Evolutionary conservation across 495 filamentous ascomycete genomes (phyloP).

Genomic region (Xylaria telfairii): DNA sequence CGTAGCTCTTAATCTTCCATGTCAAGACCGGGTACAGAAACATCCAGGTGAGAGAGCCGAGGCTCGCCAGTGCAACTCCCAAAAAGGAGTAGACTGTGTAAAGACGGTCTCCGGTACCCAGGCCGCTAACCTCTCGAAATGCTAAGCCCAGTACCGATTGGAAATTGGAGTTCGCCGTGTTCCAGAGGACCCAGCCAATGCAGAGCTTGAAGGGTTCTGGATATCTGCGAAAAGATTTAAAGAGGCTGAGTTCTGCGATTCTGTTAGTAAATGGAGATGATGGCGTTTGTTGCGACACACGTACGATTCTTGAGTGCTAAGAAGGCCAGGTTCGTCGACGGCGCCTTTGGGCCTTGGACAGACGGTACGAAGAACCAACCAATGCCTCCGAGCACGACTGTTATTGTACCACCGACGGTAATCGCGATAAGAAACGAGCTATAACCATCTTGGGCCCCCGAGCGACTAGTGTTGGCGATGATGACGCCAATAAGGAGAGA

Average conservation of each 20-base stretch:
- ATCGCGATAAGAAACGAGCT: conserved; percentile 34
- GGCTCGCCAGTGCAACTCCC: conserved; percentile 28
- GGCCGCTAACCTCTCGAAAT: conserved; percentile 34
- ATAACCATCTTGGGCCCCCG: conserved; percentile 29
- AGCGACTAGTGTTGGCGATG: conserved; percentile 32
- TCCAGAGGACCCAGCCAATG: conserved; percentile 39
- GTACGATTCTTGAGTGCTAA: conserved; percentile 32
- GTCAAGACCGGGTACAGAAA: conserved; percentile 26
- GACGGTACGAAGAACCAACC: conserved; percentile 32
- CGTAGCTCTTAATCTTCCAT: conserved; percentile 29
- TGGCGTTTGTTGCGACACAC: background rate
- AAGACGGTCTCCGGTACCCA: conserved; percentile 25
- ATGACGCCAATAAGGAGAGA: conserved; percentile 34
- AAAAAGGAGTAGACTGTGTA: conserved; percentile 34
- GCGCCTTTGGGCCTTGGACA: conserved; percentile 25
- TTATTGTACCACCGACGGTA: conserved; percentile 32
- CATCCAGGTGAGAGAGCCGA: conserved; percentile 32
- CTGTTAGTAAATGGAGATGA: background rate
- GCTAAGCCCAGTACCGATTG: conserved; percentile 27
- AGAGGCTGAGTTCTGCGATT: conserved; percentile 24
- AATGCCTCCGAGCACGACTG: conserved; percentile 30
- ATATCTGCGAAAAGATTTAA: conserved; percentile 27
- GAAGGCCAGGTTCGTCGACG: conserved; percentile 25
- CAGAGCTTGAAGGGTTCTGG: conserved; percentile 37
- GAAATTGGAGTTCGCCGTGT: conserved; percentile 32